These are phyloP conservation scores for Penicillium hesseltinei DNA, from an alignment of 2,329 filamentous ascomycete species.

Conservation along the genomic window DNA sequence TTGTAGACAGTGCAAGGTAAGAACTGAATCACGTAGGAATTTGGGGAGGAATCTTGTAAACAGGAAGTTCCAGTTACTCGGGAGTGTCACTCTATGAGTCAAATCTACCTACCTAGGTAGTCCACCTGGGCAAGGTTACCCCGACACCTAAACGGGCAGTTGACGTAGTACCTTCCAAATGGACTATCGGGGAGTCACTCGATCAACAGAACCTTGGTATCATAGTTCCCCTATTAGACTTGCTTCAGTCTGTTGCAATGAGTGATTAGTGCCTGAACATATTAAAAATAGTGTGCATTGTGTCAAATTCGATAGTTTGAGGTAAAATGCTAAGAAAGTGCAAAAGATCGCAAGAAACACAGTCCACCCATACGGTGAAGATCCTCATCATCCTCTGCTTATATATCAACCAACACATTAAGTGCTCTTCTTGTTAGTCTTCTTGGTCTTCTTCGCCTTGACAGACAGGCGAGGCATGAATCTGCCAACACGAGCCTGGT, in stretches of 20 bases:
- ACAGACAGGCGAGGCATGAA: constrained; percentile 65
- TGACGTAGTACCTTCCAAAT: too few species aligned
- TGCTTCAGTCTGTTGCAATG: neutral
- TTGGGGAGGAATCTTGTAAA: too few species aligned
- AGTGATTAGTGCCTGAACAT: neutral
- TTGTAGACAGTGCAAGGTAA: too few species aligned
- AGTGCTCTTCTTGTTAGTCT: constrained; percentile 22
- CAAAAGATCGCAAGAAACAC: neutral
- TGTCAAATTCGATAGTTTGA: neutral
- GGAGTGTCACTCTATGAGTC: too few species aligned
- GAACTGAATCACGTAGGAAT: too few species aligned
- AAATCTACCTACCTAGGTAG: too few species aligned
- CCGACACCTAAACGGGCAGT: too few species aligned
- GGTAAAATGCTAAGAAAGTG: neutral
- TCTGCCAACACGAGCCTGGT: constrained; percentile 77
- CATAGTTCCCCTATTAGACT: too few species aligned
- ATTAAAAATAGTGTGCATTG: neutral
- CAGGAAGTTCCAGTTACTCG: too few species aligned
- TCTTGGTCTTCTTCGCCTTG: constrained; percentile 31
- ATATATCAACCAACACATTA: neutral
- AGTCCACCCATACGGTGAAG: neutral
- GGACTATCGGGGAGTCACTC: too few species aligned
- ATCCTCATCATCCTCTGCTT: neutral
- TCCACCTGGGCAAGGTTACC: too few species aligned
- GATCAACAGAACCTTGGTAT: too few species aligned